Base-by-base conservation (phyloP, 2,329 filamentous ascomycete species). In the Penicillium aurantiogriseum region DNA sequence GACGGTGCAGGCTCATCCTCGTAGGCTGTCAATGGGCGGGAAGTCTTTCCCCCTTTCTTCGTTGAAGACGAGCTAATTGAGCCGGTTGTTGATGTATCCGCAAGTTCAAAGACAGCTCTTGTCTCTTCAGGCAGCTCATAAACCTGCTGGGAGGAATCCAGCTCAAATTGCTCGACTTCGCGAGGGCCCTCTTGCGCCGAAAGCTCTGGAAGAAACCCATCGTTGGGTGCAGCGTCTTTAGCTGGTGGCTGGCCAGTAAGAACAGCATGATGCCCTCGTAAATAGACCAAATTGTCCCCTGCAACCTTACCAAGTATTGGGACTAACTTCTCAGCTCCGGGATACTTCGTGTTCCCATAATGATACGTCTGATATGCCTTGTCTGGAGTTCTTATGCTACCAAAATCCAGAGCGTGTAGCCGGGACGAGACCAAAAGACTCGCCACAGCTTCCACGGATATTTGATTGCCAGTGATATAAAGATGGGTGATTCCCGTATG, bases 401-500 rank as follows among this genome's bases (percentile, higher is more conserved):
- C 84, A 33, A 77, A 75, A 69, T 87, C 84, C 2, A 87, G 73
- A 2, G 83, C 80, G 62, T 84, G 78, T 9, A 87, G 71, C 33
- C 79, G 74, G 51, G 72, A 75, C 8, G 82, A 82, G 48, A 78
- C 72, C 11, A 86, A 64, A 5, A 87, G 72, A 17, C 78, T 80
- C 4, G 80, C 81, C 6, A 83, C 71, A 0, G 83, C 83, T 66
- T 85, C 82, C 0, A 83, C 78, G 1, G 82, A 84, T 5, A 87
- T 67, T 3, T 73, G 64, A 56, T 87, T 87, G 8, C 79, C 78
- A 4, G 83, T 77, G 15, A 87, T 77, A 63, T 84, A 85, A 2
- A 87, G 71, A 71, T 87, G 84, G 0, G 84, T 86, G 38, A 86
- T 79, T 2, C 85, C 85, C 10, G 76, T 72, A 63, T 81, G 76